Evolutionary conservation across 306 rosid genomes (phyloP), one percentile per base, ranked within the genome.

Genomic region (Prinsepia uniflora): DNA sequence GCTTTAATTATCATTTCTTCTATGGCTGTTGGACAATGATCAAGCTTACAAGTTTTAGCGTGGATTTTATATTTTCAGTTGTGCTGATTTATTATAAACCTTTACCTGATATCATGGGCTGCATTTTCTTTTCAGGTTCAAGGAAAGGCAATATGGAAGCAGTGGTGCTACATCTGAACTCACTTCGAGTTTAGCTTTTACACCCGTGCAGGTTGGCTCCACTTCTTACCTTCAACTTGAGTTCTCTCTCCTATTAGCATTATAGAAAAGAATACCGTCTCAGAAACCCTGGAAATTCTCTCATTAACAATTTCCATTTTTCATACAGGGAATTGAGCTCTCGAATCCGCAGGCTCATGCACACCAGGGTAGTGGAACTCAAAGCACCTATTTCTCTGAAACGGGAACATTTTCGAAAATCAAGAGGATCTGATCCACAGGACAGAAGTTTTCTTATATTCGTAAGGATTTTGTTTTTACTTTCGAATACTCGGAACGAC

Each of bases 361-460:
- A 20, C 92, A 93, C 80, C 98, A 90, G 83, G 99, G 97, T 24
- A 78, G 88, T 68, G 99, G 98, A 80, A 89, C 92, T 60, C 98
- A 91, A 72, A 91, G 97, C 82, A 91, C 99, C 19, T 94, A 94
- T 78, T 91, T 94, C 72, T 94, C 97, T 11, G 99, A 94, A 87
- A 91, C 95, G 3, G 97, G 97, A 76, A 87, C 97, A 2, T 94
- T 94, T 78, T 94, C 99, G 1, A 94, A 87, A 88, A 91, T 89
- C 81, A 81, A 84, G 87, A 87, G 89, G 86, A 86, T 82, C 72
- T 94, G 79, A 88, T 62, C 68, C 76, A 13, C 52, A 10, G 36
- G 36, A 30, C 30, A 5, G 57, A 54, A n/a, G 14, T 40, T 44
- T 40, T 50, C 30, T 39, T 68, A n/a, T 48, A 19, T 50, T 17